phyloP scores from a whole-genome alignment of 2,329 filamentous ascomycete genomes.

The Nemania sp. region DNA sequence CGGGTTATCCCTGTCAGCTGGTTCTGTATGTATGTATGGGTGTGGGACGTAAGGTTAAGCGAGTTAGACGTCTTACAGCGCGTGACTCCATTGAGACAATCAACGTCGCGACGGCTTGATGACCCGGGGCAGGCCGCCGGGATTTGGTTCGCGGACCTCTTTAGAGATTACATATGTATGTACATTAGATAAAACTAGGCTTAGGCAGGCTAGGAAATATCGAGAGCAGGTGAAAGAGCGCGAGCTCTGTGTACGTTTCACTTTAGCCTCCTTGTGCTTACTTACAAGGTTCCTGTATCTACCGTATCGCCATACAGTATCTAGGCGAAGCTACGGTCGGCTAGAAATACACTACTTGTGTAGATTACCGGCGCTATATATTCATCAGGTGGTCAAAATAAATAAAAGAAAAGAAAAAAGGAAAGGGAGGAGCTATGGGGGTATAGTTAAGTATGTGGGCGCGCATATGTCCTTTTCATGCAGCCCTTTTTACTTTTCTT shows the following conservation, averaged over 20 bases:
- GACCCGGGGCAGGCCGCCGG: background rate
- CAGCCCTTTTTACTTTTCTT: background rate
- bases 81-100: slow-evolving; percentile 2
- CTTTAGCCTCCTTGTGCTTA: too few relatives aligned
- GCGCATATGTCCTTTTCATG: too few relatives aligned
- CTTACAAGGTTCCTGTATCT: background rate
- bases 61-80: background rate
- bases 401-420: background rate
- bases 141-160: slow-evolving; percentile 1
- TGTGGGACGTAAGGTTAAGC: background rate
- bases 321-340: background rate
- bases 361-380: too few relatives aligned
- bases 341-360: background rate
- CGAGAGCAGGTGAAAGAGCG: background rate
- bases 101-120: background rate
- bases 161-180: too few relatives aligned
- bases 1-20: too few relatives aligned
- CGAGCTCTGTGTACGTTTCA: background rate
- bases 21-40: background rate
- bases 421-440: background rate
- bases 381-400: background rate
- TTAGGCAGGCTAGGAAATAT: background rate
- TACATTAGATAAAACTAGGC: too few relatives aligned
- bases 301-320: too few relatives aligned
- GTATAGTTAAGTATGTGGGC: too few relatives aligned